Evolutionary conservation across 371 early-diverging fungal genomes (phyloP).

Genomic region (Vairimorpha ceranae): DNA sequence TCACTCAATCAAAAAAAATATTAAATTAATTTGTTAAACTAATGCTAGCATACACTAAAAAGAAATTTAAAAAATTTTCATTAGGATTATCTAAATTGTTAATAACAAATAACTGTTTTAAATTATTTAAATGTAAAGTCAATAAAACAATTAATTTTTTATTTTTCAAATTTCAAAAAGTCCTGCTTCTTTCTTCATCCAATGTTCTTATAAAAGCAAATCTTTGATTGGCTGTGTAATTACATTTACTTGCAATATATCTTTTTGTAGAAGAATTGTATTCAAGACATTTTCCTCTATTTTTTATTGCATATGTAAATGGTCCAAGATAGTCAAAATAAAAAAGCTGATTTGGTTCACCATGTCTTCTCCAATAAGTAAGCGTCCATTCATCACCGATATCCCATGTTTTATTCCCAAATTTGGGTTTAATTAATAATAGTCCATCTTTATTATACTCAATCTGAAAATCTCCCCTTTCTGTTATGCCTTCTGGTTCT

Average conservation of each 20-base stretch:
- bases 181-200: too few species aligned
- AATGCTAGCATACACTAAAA: too few species aligned
- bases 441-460: background rate
- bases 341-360: background rate
- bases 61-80: too few species aligned
- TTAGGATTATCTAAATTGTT: too few species aligned
- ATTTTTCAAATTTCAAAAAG: too few species aligned
- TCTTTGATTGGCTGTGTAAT: background rate
- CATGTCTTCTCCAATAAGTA: background rate
- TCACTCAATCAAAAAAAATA: too few species aligned
- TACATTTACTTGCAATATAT: background rate
- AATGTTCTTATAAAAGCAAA: too few species aligned
- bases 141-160: too few species aligned
- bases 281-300: background rate
- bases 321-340: background rate
- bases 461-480: background rate
- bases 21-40: too few species aligned
- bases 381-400: background rate
- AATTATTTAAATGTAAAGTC: too few species aligned
- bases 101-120: too few species aligned
- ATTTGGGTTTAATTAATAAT: background rate
- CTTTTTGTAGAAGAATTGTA: background rate
- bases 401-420: background rate
- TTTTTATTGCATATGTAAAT: background rate
- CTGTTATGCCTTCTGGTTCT: background rate